Percentiles rank a stretch among this genome's conserved stretches.
phyloP scores from a whole-genome alignment of 2,329 filamentous ascomycete species.

The Penicillium sp. region DNA sequence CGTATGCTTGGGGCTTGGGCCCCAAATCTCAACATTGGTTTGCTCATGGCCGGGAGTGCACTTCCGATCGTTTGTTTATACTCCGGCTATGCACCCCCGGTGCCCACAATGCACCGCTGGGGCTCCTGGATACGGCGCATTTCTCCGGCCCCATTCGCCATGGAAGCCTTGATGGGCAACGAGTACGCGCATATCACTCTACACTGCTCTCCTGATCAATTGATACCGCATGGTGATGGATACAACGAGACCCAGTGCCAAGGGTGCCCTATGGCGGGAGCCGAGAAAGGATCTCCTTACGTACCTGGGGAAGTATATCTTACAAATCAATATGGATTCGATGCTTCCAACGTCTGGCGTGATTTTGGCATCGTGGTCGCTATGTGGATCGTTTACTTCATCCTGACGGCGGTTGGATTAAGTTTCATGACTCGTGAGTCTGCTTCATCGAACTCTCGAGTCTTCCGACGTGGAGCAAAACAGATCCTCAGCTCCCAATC shows the following conservation, averaged over 20 bases:
- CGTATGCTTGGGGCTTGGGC: slow-evolving; percentile 4
- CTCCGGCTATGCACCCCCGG: background rate
- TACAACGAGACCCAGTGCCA: slow-evolving; percentile 49
- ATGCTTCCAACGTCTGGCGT: slow-evolving; percentile 50
- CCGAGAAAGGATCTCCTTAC: slow-evolving; percentile 12
- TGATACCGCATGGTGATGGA: slow-evolving; percentile 53
- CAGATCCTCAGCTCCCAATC: background rate
- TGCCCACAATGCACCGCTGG: slow-evolving; percentile 3
- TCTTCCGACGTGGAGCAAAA: background rate
- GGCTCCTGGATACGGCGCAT: slow-evolving; percentile 41
- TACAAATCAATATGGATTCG: too few species aligned
- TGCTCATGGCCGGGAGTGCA: background rate
- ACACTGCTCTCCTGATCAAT: slow-evolving; percentile 52
- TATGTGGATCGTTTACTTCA: slow-evolving; percentile 77
- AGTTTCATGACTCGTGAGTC: slow-evolving; percentile 52
- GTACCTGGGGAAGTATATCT: too few species aligned
- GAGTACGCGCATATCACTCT: slow-evolving; percentile 62
- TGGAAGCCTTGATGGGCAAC: slow-evolving; percentile 66
- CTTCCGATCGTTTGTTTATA: background rate
- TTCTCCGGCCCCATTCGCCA: slow-evolving; percentile 65
- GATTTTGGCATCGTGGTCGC: slow-evolving; percentile 77
- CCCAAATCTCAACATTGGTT: background rate
- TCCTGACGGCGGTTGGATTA: slow-evolving; percentile 57
- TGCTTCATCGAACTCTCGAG: too few species aligned
- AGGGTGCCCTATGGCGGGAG: slow-evolving; percentile 55